These are phyloP conservation scores for Epichloe gansuensis DNA, from an alignment of 2,329 filamentous ascomycete species.

Conservation along the genomic window DNA sequence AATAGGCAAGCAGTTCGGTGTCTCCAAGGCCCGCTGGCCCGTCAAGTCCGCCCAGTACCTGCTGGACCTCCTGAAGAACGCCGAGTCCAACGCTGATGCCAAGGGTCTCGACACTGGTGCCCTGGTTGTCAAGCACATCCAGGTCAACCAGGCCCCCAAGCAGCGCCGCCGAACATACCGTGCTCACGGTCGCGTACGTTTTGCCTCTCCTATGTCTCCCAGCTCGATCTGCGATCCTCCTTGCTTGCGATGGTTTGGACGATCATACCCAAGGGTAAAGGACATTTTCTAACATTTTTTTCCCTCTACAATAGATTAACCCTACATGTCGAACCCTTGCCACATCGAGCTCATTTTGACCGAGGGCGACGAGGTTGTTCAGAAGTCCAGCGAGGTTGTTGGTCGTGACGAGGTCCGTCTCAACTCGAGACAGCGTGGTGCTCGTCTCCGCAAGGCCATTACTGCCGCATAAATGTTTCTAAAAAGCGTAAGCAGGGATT, in stretches of 20 bases:
- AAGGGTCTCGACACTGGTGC: slow-evolving; percentile 97
- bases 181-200: slow-evolving; percentile 97
- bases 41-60: slow-evolving; percentile 98
- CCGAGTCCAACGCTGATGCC: slow-evolving; percentile 90
- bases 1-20: slow-evolving; percentile 96
- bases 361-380: slow-evolving; percentile 89
- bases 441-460: slow-evolving; percentile 51
- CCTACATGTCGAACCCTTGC: slow-evolving; percentile 99
- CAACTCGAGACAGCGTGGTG: slow-evolving; percentile 84
- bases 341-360: slow-evolving; percentile 99
- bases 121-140: slow-evolving; percentile 99
- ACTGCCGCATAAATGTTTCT: slow-evolving; percentile 41
- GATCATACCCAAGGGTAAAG: not conserved
- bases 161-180: slow-evolving; percentile 98
- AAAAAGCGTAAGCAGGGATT: slow-evolving; percentile 13
- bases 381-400: slow-evolving; percentile 81
- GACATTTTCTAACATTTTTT: slow-evolving; percentile 13
- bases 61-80: slow-evolving; percentile 92
- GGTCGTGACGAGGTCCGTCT: slow-evolving; percentile 57
- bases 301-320: slow-evolving; percentile 64
- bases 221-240: not conserved
- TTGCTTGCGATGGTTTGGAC: not conserved
- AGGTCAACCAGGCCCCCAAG: slow-evolving; percentile 99
- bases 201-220: not conserved
- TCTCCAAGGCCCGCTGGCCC: slow-evolving; percentile 96